phyloP scores from a whole-genome alignment of 1,139 yeast species.

The Yamadazyma siamensis region DNA sequence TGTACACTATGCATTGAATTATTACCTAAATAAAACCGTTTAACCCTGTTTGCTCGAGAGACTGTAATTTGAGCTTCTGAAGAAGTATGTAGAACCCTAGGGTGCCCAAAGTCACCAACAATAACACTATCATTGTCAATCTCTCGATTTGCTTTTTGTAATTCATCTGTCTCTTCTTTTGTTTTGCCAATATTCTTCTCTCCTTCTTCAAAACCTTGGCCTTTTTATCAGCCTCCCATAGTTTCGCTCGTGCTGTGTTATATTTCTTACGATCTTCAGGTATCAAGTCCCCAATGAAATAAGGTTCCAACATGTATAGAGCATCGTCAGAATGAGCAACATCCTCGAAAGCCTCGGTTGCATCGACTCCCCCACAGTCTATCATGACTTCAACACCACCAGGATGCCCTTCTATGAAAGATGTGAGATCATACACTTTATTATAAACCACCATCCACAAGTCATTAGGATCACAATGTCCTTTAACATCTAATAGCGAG shows the following conservation, averaged over 20 bases:
- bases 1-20: too few species aligned
- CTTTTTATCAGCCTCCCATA: slow-evolving; percentile 12
- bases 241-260: slow-evolving; percentile 9
- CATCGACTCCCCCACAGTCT: slow-evolving; percentile 74
- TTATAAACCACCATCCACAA: slow-evolving; percentile 68
- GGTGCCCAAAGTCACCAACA: slow-evolving; percentile 23
- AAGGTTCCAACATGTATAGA: slow-evolving; percentile 36
- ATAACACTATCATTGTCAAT: slow-evolving; percentile 19
- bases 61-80: slow-evolving; percentile 25
- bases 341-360: slow-evolving; percentile 56
- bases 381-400: slow-evolving; percentile 68
- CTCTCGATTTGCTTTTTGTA: slow-evolving; percentile 14
- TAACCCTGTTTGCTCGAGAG: not conserved
- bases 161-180: slow-evolving; percentile 10
- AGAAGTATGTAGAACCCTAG: slow-evolving; percentile 23
- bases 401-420: slow-evolving; percentile 52
- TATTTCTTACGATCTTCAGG: slow-evolving; percentile 17
- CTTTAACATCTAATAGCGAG: slow-evolving; percentile 10
- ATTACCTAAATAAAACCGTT: too few species aligned
- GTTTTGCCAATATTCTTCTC: slow-evolving; percentile 7
- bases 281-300: slow-evolving; percentile 30
- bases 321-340: slow-evolving; percentile 50
- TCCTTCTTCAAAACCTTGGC: slow-evolving; percentile 7
- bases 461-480: slow-evolving; percentile 46
- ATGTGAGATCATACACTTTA: slow-evolving; percentile 57